Percentiles rank a stretch among this genome's conserved stretches.
Conservation (phyloP, 805 yeast genomes). For the Blastobotrys mokoenaii region DNA sequence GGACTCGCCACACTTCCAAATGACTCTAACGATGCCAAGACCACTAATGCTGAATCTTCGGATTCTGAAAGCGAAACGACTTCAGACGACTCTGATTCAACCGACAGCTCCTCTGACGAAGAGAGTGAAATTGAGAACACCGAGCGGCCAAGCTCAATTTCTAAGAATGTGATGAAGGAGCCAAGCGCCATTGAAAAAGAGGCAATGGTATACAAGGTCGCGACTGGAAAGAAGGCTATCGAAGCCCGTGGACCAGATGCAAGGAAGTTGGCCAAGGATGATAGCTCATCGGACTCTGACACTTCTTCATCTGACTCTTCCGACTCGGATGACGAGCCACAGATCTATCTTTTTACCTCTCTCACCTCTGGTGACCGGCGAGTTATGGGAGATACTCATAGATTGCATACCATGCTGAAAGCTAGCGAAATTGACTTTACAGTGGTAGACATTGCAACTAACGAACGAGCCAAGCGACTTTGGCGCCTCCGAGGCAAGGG, state of each 20-base stretch:
- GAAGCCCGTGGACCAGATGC: neutral
- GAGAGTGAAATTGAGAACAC: neutral
- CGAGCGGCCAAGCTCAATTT: neutral
- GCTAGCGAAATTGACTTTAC: constrained; percentile 65
- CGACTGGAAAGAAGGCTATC: neutral
- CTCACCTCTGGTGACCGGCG: constrained; percentile 76
- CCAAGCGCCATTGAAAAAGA: neutral
- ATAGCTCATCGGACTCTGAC: neutral
- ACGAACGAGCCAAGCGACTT: constrained; percentile 71
- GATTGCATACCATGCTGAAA: constrained; percentile 62
- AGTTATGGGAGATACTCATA: constrained; percentile 66
- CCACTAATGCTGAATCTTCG: too few species aligned
- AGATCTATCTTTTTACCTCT: constrained; percentile 69
- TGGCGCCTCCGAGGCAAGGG: constrained; percentile 70
- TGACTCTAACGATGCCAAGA: too few species aligned
- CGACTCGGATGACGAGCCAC: constrained; percentile 7
- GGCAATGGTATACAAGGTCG: neutral
- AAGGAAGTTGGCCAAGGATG: neutral
- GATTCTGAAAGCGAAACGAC: too few species aligned
- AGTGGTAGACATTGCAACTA: constrained; percentile 77
- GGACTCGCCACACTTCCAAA: too few species aligned
- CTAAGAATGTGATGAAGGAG: neutral
- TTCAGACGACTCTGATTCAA: too few species aligned
- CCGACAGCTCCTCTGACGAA: neutral
- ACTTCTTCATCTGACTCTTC: neutral